Evolutionary conservation across 495 filamentous ascomycete species (phyloP), one percentile per base, ranked within the genome.

Genomic region (Penicillium argentinense): DNA sequence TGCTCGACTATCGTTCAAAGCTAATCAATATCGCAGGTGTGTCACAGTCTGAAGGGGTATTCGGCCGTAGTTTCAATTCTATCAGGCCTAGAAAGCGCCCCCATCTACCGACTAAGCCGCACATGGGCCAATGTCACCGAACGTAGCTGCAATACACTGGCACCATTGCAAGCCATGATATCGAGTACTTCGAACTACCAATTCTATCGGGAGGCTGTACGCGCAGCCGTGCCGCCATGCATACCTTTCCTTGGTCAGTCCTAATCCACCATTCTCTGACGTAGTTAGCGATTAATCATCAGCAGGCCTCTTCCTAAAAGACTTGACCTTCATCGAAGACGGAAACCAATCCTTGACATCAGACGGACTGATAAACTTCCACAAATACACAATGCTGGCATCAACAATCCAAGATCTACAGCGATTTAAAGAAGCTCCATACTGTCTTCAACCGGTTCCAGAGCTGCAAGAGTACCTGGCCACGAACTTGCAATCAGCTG

Each of bases 291-390:
- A 42, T 45, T 46, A 54, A 27, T 47, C 25, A 12, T 14, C 23
- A 38, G 23, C 42, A 93, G 89, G 89, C 55, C 86, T 96, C 27
- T 96, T 93, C 60, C 76, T 97, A 22, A 96, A 91, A 42, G 91
- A 96, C 67, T 75, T 97, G 12, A 95, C 89, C 25, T 97, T 97
- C 69, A 95, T 96, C 57, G 91, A 95, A 69, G 92, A 97, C 57
- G 91, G 91, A 45, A 97, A 95, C 50, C 87, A 89, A n/a, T 86
- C 86, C 12, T 75, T 88, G 52, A 93, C 93, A 64, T 87, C 88
- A 59, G 86, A 88, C 13, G 84, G 89, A 39, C 74, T 92, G 48
- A 96, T 96, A 69, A 96, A 96, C 71, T 96, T 96, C 62, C 84
- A 85, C 53, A 96, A 96, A 73, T 86, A 89, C 22, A 82, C 87